Base-by-base conservation (phyloP, 148 eudicot species). In the Bassia scoparia region DNA sequence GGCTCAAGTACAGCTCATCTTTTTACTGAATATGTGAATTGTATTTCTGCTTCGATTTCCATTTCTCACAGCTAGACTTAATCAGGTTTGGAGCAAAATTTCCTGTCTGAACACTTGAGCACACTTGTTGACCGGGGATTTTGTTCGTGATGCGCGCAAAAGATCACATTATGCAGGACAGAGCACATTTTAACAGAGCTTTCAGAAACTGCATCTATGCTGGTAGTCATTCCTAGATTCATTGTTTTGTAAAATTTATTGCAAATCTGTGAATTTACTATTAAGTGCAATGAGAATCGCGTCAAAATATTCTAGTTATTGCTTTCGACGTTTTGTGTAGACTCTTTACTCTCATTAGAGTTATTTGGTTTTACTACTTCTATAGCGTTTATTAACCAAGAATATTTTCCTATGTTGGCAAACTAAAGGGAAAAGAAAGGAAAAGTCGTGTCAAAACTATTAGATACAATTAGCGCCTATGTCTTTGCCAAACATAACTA, bases 101-200 rank as follows among this genome's bases (percentile, higher is more conserved):
- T 23, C 99, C 99, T 71, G 99, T n/a, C 99, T 23, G 92, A 85
- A 79, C 74, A 82, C 59, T 92, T 96, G 80, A 81, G 68, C 75
- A 92, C 97, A 60, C 96, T 91, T 69, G 86, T 92, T n/a, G 99
- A 96, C 69, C 82, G 87, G 23, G 85, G n/a, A 92, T 20, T 96
- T 92, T 83, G 97, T 96, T 60, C 89, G 99, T 44, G n/a, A 96
- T 96, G 99, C 97, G 99, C 64, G 99, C 99, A 65, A 92, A 86
- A 82, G 99, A 96, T 87, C 94, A 96, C 73, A 96, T 96, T 70
- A 92, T 96, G 92, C 97, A 58, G 99, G 97, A 66, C 97, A 92
- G 68, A 96, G 99, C 80, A 96, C 99, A 71, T 96, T 96, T 79
- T 96, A 67, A 96, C 97, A 27, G 99, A 96, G 88, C 95, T 96